Base-by-base conservation (phyloP, 371 early-diverging fungal genomes). In the Mucor circinelloides region DNA sequence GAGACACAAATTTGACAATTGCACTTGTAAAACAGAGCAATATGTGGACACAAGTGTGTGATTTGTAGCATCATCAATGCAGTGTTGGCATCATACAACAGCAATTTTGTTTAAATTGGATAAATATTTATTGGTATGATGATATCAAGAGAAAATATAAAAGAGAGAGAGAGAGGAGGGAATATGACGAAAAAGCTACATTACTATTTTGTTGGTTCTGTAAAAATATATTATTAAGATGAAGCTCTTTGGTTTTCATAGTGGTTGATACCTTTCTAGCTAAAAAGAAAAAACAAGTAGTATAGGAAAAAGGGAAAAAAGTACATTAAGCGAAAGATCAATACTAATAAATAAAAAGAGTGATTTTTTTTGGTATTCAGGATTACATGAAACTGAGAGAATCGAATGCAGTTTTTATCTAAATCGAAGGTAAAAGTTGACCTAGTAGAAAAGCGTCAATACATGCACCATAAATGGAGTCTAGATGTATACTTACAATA, bases 341-440 rank as follows among this genome's bases (percentile, higher is more conserved):
- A 21, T 13, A 52, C 23, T 25, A 52, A 25, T 3, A 27, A 27
- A 27, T 13, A 46, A 46, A 21, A 23, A 23, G 21, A n/a, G 21
- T 3, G 23, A 10, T 50, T 50, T 8, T 25, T 50, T 50, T 21
- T 10, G 10, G 21, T 17, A 17, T 5, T 5, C 46, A 34, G 40
- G 36, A 42, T 34, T 25, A 54, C n/a, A 54, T 36, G 23, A 64
- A 42, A 38, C 28, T 21, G 28, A 58, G 21, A 63, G 58, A 63
- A 32, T 38, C 27, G 59, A 12, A 68, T 60, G 48, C 42, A 38
- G 48, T 40, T 32, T 54, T 68, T 66, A 72, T 44, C 69, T 61
- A 52, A 75, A 75, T 36, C 75, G 72, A 55, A 75, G 69, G 52
- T 75, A 75, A 50, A 75, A 75, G 42, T 75, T 75, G 57, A 74